Base-by-base conservation (phyloP, 2,329 filamentous ascomycete genomes). In the Microsporum ferrugineum region DNA sequence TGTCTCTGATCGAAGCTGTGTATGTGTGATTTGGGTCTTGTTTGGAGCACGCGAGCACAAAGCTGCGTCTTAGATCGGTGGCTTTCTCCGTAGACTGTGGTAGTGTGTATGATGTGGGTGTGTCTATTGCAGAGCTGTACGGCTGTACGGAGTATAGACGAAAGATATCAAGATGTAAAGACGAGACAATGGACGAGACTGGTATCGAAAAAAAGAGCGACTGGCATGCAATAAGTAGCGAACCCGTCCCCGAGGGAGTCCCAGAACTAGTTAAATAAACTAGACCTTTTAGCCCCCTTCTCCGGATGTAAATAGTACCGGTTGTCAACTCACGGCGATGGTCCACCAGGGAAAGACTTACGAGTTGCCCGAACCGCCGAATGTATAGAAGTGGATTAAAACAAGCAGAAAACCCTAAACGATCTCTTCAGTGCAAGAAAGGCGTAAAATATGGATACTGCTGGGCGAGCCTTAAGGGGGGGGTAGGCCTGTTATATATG, bases 391-490 rank as follows among this genome's bases (percentile, higher is more conserved):
- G 51, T 55, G 51, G 51, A 55, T 53, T 51, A 51, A 36, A n/a
- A n/a, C n/a, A n/a, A 43, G 39, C 39, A 43, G 17, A 36, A 55
- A 55, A 38, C 12, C 51, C 51, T 55, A 55, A 47, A 34, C 2
- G 27, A 8, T 38, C 14, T 5, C 14, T 36, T 36, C 12, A 14
- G 51, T 31, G 31, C 34, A 36, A 36, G 33, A 34, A 55, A 55
- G 10, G 31, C 51, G n/a, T 55, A 55, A 55, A 55, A 55, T 36
- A 55, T 38, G 51, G 51, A 55, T 55, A 55, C 51, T 23, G 23
- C 39, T 43, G 39, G 39, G 10, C 10, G 45, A 51, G 43, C 27
- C 45, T 23, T 23, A 23, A 1, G 17, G 17, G 17, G 17, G 17
- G 17, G 8, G 8, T 8, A 12, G 38, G 38, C 38, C 17, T 47